Percentiles rank a stretch among this genome's conserved stretches.
Conservation (phyloP, 2,329 filamentous ascomycete species). For the Botrytis tulipae region DNA sequence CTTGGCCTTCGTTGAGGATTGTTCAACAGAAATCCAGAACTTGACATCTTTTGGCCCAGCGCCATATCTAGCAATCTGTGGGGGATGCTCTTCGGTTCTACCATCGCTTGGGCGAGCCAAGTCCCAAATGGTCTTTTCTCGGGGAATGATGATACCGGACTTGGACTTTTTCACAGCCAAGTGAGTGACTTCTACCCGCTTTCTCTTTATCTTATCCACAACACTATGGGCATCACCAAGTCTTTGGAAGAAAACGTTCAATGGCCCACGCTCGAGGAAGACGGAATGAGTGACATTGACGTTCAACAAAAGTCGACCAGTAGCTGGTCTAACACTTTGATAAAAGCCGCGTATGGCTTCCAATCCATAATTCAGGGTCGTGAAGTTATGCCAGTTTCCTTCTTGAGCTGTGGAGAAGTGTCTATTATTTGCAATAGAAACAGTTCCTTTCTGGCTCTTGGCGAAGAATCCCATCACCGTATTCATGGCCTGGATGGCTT, state of each 20-base stretch:
- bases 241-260: slow-evolving; percentile 42
- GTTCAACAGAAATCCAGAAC: slow-evolving; percentile 50
- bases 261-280: slow-evolving; percentile 51
- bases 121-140: slow-evolving; percentile 47
- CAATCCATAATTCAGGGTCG: slow-evolving; percentile 50
- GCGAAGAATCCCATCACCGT: slow-evolving; percentile 54
- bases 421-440: slow-evolving; percentile 51
- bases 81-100: slow-evolving; percentile 38
- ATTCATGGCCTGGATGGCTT: slow-evolving; percentile 57
- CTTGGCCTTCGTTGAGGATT: slow-evolving; percentile 28
- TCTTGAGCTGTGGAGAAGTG: slow-evolving; percentile 46
- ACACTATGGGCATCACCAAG: slow-evolving; percentile 34
- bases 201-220: slow-evolving; percentile 39
- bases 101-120: slow-evolving; percentile 46
- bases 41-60: slow-evolving; percentile 52
- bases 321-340: slow-evolving; percentile 58
- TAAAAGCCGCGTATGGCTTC: slow-evolving; percentile 61
- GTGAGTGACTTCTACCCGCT: slow-evolving; percentile 45
- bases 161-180: slow-evolving; percentile 37
- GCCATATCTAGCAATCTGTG: slow-evolving; percentile 40
- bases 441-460: slow-evolving; percentile 39
- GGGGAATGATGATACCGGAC: slow-evolving; percentile 38
- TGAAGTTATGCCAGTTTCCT: slow-evolving; percentile 24
- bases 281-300: slow-evolving; percentile 60
- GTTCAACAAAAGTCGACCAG: slow-evolving; percentile 58